Conservation (phyloP, 495 filamentous ascomycete species). For the Aspergillus wentii region DNA sequence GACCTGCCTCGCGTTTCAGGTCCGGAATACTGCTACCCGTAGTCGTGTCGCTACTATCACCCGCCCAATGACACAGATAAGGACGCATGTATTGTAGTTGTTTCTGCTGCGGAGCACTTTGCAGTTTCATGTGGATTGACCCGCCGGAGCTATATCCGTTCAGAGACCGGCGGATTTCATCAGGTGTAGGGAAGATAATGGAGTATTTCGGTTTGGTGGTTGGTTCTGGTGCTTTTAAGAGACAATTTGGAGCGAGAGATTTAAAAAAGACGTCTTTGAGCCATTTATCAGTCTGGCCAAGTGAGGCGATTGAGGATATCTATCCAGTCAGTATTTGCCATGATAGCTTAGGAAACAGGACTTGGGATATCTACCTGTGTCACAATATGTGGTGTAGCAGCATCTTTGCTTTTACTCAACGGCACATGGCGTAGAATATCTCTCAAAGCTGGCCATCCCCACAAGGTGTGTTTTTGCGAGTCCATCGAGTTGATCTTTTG, state of each 20-base stretch:
- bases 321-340: constrained; percentile 1
- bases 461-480: constrained; percentile 45
- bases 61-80: constrained; percentile 68
- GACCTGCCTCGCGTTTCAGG: constrained; percentile 49
- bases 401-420: neutral
- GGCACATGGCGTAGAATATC: constrained; percentile 52
- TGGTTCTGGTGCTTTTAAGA: constrained; percentile 5
- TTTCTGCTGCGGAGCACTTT: constrained; percentile 61
- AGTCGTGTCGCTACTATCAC: constrained; percentile 23
- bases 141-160: constrained; percentile 74
- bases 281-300: constrained; percentile 74
- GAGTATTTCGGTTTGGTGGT: constrained; percentile 35
- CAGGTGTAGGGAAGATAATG: constrained; percentile 74
- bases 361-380: constrained; percentile 45
- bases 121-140: constrained; percentile 78
- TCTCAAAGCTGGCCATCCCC: constrained; percentile 71
- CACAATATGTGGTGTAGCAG: constrained; percentile 53
- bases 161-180: constrained; percentile 73
- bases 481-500: constrained; percentile 39
- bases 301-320: constrained; percentile 77
- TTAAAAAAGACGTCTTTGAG: constrained; percentile 61
- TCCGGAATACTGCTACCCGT: neutral
- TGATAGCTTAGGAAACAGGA: neutral
- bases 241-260: constrained; percentile 32
- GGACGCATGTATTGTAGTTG: constrained; percentile 73